A percentile compares a stretch with the other conserved stretches of the same genome.
phyloP scores from a whole-genome alignment of 768 basidiomycete species.

The Macrolepiota dolichaula region DNA sequence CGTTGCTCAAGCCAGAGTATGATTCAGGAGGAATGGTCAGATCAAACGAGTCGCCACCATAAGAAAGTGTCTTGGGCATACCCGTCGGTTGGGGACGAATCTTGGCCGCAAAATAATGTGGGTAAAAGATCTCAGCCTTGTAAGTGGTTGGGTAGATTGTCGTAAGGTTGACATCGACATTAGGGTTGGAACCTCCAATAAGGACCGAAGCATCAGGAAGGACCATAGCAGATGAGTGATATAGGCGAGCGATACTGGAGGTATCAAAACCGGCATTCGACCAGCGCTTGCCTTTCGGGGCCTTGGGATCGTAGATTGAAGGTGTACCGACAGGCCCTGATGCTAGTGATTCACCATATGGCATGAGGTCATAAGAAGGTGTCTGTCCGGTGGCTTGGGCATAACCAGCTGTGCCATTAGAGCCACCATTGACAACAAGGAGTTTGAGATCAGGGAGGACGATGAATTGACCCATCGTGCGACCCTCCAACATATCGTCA shows the following conservation, averaged over 20 bases:
- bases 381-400: conserved; percentile 53
- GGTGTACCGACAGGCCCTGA: conserved; percentile 76
- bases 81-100: conserved; percentile 68
- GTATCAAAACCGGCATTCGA: conserved; percentile 60
- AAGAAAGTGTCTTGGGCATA: conserved; percentile 68
- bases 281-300: conserved; percentile 71
- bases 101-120: conserved; percentile 73
- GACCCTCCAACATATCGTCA: conserved; percentile 68
- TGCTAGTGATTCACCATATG: conserved; percentile 70
- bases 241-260: conserved; percentile 73
- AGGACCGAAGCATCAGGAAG: conserved; percentile 88
- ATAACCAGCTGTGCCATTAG: conserved; percentile 89
- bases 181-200: conserved; percentile 92
- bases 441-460: conserved; percentile 74
- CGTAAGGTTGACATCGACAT: conserved; percentile 69
- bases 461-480: conserved; percentile 93
- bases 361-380: conserved; percentile 48
- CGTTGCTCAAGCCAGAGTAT: conserved; percentile 65
- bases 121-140: conserved; percentile 86
- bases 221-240: conserved; percentile 90
- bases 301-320: conserved; percentile 78
- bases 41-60: conserved; percentile 83
- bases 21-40: conserved; percentile 64
- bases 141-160: conserved; percentile 74
- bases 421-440: conserved; percentile 77